Evolutionary conservation across 2,329 filamentous ascomycete genomes (phyloP).

Genomic region (Epichloe scottii): DNA sequence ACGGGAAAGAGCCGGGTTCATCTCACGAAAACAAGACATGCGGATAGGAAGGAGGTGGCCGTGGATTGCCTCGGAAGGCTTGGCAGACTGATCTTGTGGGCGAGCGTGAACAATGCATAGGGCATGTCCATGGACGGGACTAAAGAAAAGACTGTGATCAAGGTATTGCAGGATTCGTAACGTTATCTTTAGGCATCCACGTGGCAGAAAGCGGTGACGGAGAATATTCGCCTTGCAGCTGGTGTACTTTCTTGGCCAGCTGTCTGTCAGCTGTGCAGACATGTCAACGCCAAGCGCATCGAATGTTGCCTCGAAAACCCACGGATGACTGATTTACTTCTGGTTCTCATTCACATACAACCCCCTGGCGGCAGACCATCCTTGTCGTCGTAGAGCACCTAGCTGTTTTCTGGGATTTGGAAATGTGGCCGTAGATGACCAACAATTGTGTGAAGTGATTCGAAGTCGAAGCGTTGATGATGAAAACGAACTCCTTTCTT

Average conservation of each 20-base stretch:
- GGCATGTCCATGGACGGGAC: background rate
- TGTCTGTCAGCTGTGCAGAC: constrained; percentile 1
- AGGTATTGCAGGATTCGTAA: background rate
- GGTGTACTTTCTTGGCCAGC: background rate
- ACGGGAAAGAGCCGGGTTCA: constrained; percentile 5
- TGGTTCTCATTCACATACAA: too few species aligned
- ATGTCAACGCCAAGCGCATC: background rate
- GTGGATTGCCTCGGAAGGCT: background rate
- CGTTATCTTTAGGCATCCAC: background rate
- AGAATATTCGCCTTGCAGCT: background rate
- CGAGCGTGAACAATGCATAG: background rate
- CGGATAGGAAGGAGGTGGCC: background rate
- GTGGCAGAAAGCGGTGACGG: constrained; percentile 4
- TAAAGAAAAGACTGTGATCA: background rate
- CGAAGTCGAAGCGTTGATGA: too few species aligned
- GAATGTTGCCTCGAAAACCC: too few species aligned
- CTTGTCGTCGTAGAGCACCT: too few species aligned
- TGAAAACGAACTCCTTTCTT: too few species aligned
- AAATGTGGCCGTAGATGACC: too few species aligned
- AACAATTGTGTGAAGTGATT: too few species aligned
- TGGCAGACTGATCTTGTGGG: background rate
- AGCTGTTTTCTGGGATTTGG: too few species aligned
- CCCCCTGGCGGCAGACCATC: too few species aligned
- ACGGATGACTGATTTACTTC: too few species aligned
- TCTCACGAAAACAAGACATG: constrained; percentile 3